Evolutionary conservation across 805 yeast genomes (phyloP).

Genomic region (Suhomyces vadensis): DNA sequence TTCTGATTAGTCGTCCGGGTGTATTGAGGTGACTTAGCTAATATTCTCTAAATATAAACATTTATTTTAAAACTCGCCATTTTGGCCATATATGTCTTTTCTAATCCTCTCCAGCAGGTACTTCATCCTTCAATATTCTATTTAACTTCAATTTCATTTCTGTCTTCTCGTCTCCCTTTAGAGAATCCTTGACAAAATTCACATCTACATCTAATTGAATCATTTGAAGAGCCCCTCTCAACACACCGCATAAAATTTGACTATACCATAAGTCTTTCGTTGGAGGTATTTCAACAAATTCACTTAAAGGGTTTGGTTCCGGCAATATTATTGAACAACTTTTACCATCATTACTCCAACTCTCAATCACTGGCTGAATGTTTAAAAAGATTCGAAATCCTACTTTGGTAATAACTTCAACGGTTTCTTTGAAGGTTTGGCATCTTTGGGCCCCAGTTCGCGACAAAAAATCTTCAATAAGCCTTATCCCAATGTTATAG

Average conservation of each 20-base stretch:
- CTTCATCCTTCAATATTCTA: constrained; percentile 82
- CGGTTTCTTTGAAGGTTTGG: constrained; percentile 74
- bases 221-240: constrained; percentile 92
- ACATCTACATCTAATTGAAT: constrained; percentile 91
- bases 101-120: constrained; percentile 94
- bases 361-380: constrained; percentile 69
- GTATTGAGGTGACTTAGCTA: too few relatives aligned
- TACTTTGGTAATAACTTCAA: constrained; percentile 79
- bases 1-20: too few relatives aligned
- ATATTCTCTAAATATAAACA: too few relatives aligned
- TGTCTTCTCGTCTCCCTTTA: constrained; percentile 81
- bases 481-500: constrained; percentile 84
- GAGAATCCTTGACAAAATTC: constrained; percentile 71
- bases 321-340: constrained; percentile 69
- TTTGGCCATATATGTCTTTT: too few relatives aligned
- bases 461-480: constrained; percentile 91
- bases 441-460: constrained; percentile 86
- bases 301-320: constrained; percentile 85
- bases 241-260: constrained; percentile 83
- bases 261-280: constrained; percentile 85
- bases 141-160: constrained; percentile 74
- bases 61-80: too few relatives aligned
- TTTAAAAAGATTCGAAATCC: constrained; percentile 91
- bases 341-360: constrained; percentile 76
- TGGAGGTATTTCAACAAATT: constrained; percentile 87